Evolutionary conservation across 768 basidiomycete genomes (phyloP).

Genomic region (Boletus pseudopeckii): DNA sequence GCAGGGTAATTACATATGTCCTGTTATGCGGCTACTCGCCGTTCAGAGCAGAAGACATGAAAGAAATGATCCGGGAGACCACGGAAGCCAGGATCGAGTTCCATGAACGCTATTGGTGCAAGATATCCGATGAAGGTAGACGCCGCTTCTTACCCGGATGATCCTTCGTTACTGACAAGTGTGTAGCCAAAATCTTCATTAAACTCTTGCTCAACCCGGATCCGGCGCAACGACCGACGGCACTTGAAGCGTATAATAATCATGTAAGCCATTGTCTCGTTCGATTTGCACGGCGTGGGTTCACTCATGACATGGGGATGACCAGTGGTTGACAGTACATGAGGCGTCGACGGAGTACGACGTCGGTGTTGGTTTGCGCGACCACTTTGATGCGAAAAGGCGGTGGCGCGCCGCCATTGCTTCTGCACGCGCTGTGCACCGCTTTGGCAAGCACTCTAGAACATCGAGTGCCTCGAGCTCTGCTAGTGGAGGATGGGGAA

Average conservation of each 20-base stretch:
- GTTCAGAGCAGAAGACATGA: slow-evolving; percentile 80
- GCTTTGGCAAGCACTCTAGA: slow-evolving; percentile 29
- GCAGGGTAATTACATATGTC: slow-evolving; percentile 91
- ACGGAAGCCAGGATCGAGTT: slow-evolving; percentile 82
- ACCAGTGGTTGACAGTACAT: slow-evolving; percentile 72
- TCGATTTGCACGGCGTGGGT: neutral
- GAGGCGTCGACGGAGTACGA: slow-evolving; percentile 70
- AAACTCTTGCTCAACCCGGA: slow-evolving; percentile 65
- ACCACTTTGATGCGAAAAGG: slow-evolving; percentile 75
- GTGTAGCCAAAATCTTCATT: slow-evolving; percentile 82
- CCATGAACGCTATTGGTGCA: slow-evolving; percentile 93
- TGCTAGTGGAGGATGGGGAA: slow-evolving; percentile 38
- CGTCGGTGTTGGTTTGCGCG: slow-evolving; percentile 65
- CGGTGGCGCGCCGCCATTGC: slow-evolving; percentile 72
- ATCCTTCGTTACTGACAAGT: neutral
- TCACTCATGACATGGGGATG: neutral
- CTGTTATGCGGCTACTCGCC: slow-evolving; percentile 94
- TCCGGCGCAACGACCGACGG: slow-evolving; percentile 68
- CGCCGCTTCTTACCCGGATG: neutral
- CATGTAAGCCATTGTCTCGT: slow-evolving; percentile 42
- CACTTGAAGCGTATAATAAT: slow-evolving; percentile 64
- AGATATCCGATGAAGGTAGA: slow-evolving; percentile 72
- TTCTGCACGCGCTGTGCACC: slow-evolving; percentile 40
- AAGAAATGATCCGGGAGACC: slow-evolving; percentile 79
- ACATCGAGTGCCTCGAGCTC: slow-evolving; percentile 26